phyloP scores from a whole-genome alignment of 1,139 yeast species.

The Blastobotrys petasosporus region DNA sequence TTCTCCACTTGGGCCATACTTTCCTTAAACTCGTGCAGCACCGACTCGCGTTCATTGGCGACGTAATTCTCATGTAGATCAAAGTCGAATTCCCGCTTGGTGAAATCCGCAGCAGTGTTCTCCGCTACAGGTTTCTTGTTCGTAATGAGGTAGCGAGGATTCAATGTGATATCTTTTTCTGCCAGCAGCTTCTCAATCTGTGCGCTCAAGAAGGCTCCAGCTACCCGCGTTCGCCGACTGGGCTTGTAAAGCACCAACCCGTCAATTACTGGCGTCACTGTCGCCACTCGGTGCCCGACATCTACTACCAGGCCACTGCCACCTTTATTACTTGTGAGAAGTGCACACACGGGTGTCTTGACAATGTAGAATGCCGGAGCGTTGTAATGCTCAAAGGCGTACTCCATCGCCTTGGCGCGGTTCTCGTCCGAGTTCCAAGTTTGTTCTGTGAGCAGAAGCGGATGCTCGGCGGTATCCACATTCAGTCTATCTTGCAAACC shows the following conservation, averaged over 20 bases:
- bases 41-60: slow-evolving; percentile 27
- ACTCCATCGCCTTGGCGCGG: slow-evolving; percentile 68
- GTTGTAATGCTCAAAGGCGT: slow-evolving; percentile 62
- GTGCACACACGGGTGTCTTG: slow-evolving; percentile 80
- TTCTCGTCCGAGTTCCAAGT: slow-evolving; percentile 73
- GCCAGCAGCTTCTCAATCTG: slow-evolving; percentile 26
- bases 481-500: slow-evolving; percentile 39
- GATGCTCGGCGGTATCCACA: slow-evolving; percentile 61
- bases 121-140: slow-evolving; percentile 27
- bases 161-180: slow-evolving; percentile 20
- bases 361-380: slow-evolving; percentile 86
- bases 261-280: slow-evolving; percentile 90
- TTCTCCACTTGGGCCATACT: slow-evolving; percentile 41
- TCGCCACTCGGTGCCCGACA: slow-evolving; percentile 75
- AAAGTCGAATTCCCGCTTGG: slow-evolving; percentile 2
- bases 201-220: slow-evolving; percentile 34
- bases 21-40: slow-evolving; percentile 60
- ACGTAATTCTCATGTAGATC: slow-evolving; percentile 18
- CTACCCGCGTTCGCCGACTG: slow-evolving; percentile 28
- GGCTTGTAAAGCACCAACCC: slow-evolving; percentile 71
- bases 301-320: slow-evolving; percentile 92
- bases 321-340: slow-evolving; percentile 91
- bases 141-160: slow-evolving; percentile 34
- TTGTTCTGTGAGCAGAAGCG: slow-evolving; percentile 75
- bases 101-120: slow-evolving; percentile 32